Base-by-base conservation (phyloP, 176 grass and related monocot genomes). In the Olyra latifolia region DNA sequence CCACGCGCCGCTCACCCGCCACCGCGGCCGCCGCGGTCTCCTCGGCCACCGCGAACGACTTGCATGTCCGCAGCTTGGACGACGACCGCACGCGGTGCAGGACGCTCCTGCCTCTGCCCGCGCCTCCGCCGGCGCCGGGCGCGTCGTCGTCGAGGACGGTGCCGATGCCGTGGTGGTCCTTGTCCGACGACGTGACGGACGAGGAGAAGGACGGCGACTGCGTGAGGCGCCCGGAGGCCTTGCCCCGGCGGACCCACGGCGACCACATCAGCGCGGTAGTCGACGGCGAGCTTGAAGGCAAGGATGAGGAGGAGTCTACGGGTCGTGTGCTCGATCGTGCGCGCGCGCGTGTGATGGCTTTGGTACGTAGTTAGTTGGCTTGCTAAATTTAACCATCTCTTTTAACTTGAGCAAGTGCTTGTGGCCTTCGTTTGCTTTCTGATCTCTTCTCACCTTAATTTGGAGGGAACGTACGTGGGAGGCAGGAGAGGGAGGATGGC, bases 1-100 rank as follows among this genome's bases (percentile, higher is more conserved):
- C 92, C 19, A 97, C 72, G 49, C 88, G 84, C 41, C 87, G 78
- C 67, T 88, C 81, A 6, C 75, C 86, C 0, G 75, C 74, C 10
- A 79, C 86, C 29, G 86, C 19, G 29, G 74, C 59, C 2, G 86
- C 86, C 28, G 86, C 86, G 22, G 80, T 68, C 28, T 73, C 86
- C 50, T 63, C 77, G 4, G 63, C 75, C 1, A 49, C 87, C 14
- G 87, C 63, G 77, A 89, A 85, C 15, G 87, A 85, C 77, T 81
- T 89, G 82, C 77, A 89, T 28, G 82, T 1, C 27, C 87, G 82
- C 5, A 89, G 72, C 77, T 57, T 89, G 7, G 16, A 24, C 8
- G 72, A 54, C 47, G 77, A 89, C n/a, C 87, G 55, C 77, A 80
- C 57, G 17, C 82, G 82, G 57, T 89, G 87, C 8, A 85, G 82